phyloP scores from a whole-genome alignment of 139 green algal genomes.

The Astrephomene gubernaculifera region DNA sequence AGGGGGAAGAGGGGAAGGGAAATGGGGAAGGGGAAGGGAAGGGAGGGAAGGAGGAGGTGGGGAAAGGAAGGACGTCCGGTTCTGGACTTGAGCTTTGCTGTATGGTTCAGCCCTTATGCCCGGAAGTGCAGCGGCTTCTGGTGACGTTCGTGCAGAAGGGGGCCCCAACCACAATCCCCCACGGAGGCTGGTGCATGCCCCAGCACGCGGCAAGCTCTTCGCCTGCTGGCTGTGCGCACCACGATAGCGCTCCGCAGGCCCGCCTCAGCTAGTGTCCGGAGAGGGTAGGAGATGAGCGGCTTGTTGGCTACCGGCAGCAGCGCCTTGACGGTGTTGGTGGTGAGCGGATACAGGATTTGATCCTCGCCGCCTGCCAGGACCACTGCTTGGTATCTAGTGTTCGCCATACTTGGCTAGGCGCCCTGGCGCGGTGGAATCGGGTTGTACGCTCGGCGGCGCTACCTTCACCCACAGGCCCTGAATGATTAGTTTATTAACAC shows the following conservation, averaged over 20 bases:
- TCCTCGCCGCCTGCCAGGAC: conserved; percentile 74
- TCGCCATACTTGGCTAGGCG: background rate
- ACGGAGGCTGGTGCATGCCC: too few relatives aligned
- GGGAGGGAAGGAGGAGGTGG: background rate
- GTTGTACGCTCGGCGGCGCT: conserved; percentile 1
- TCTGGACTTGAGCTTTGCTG: too few relatives aligned
- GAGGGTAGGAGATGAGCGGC: conserved; percentile 81
- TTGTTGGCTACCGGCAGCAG: conserved; percentile 82
- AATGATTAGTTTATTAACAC: too few relatives aligned
- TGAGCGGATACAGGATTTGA: conserved; percentile 75
- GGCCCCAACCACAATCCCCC: too few relatives aligned
- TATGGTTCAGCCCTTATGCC: too few relatives aligned
- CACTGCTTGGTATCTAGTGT: conserved; percentile 66
- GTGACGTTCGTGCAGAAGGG: too few relatives aligned
- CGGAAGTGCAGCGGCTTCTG: too few relatives aligned
- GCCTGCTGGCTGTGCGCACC: conserved; percentile 55
- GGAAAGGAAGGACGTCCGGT: background rate
- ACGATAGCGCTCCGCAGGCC: conserved; percentile 79
- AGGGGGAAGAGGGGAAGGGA: background rate
- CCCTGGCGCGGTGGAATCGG: background rate
- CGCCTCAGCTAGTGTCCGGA: conserved; percentile 72
- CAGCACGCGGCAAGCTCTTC: too few relatives aligned
- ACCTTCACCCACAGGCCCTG: too few relatives aligned
- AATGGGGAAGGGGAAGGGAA: background rate
- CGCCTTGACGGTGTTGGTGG: conserved; percentile 68